A percentile compares a stretch with the other conserved stretches of the same genome.
Evolutionary conservation across 2,329 filamentous ascomycete genomes (phyloP).

Genomic region (Rugonectria rugulosa): DNA sequence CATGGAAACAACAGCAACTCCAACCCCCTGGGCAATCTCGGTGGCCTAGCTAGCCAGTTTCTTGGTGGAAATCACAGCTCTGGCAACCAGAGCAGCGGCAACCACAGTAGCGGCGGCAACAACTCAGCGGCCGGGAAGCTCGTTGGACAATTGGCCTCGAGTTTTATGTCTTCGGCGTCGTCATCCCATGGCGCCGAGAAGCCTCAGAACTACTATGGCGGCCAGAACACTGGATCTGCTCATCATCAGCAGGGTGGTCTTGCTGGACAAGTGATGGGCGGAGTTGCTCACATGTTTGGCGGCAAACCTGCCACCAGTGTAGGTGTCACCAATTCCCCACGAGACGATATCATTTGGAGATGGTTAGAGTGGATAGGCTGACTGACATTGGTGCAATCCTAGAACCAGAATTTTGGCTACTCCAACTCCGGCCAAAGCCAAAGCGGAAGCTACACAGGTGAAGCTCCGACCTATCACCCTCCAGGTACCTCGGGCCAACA

Average conservation of each 20-base stretch:
- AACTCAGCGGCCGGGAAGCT: conserved; percentile 60
- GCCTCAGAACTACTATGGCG: conserved; percentile 59
- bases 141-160: conserved; percentile 64
- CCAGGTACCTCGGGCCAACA: conserved; percentile 39
- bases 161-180: conserved; percentile 57
- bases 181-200: conserved; percentile 46
- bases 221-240: conserved; percentile 48
- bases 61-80: conserved; percentile 46
- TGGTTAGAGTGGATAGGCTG: neutral
- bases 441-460: conserved; percentile 64
- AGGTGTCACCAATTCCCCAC: conserved; percentile 28
- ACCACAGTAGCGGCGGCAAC: conserved; percentile 46
- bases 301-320: conserved; percentile 51
- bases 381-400: conserved; percentile 24
- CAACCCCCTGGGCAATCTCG: conserved; percentile 48
- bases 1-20: conserved; percentile 44
- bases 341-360: neutral
- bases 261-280: conserved; percentile 62
- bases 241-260: conserved; percentile 56
- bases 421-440: conserved; percentile 59
- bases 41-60: conserved; percentile 57
- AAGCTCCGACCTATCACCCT: conserved; percentile 61
- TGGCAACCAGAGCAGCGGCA: conserved; percentile 34
- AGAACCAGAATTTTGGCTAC: conserved; percentile 70
- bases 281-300: conserved; percentile 62